phyloP scores from a whole-genome alignment of 2,329 filamentous ascomycete genomes.

The Cladosporium sphaerospermum region DNA sequence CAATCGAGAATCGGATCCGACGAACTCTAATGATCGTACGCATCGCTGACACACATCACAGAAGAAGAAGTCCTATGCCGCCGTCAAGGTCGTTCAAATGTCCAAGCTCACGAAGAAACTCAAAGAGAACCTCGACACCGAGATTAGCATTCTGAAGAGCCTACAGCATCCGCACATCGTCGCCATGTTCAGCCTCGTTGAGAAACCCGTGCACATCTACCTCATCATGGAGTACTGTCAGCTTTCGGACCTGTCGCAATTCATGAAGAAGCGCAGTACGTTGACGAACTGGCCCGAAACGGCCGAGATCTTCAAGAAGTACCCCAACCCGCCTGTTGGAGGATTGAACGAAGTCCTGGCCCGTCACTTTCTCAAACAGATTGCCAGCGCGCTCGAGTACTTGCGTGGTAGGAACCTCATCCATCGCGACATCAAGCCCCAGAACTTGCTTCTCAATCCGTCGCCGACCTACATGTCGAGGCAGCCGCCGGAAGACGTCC shows the following conservation, averaged over 20 bases:
- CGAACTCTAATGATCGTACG: not conserved
- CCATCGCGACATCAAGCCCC: conserved; percentile 94
- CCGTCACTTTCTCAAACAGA: conserved; percentile 91
- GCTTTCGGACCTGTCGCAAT: conserved; percentile 85
- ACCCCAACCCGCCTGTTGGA: conserved; percentile 73
- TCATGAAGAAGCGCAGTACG: conserved; percentile 89
- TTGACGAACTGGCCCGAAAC: conserved; percentile 74
- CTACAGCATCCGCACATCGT: conserved; percentile 96
- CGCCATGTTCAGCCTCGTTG: conserved; percentile 87
- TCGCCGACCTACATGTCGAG: conserved; percentile 65
- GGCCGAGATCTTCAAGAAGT: conserved; percentile 85
- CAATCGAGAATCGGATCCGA: no score
- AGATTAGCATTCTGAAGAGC: conserved; percentile 91
- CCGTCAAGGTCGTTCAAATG: conserved; percentile 94
- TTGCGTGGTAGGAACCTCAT: conserved; percentile 79
- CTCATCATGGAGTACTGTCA: conserved; percentile 99
- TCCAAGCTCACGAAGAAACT: conserved; percentile 90
- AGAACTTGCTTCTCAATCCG: conserved; percentile 87
- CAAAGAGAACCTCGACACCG: conserved; percentile 88
- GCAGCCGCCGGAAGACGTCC: conserved; percentile 54
- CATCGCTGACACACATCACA: conserved; percentile 18
- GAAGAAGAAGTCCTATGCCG: conserved; percentile 72
- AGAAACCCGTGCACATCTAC: conserved; percentile 82
- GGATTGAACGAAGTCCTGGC: conserved; percentile 96
- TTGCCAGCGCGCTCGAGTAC: conserved; percentile 86